Evolutionary conservation across 208 protist genomes (phyloP).

Genomic region (Angomonas ambiguus): DNA sequence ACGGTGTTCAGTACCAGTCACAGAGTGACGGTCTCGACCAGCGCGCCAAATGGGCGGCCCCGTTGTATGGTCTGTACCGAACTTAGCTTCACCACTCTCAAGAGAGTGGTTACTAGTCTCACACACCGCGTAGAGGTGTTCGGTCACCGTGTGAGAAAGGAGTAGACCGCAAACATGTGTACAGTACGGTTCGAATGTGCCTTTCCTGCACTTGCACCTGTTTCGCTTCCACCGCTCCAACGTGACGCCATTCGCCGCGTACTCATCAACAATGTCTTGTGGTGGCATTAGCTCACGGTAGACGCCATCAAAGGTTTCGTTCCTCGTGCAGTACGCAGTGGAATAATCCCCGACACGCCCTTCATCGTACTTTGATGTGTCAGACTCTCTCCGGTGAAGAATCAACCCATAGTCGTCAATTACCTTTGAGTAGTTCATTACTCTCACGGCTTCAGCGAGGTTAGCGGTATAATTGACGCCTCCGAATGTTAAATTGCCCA

Average conservation of each 20-base stretch:
- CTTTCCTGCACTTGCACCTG: not conserved
- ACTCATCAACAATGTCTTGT: not conserved
- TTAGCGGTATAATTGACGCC: not conserved
- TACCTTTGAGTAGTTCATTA: not conserved
- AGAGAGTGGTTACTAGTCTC: too few relatives aligned
- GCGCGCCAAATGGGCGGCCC: too few relatives aligned
- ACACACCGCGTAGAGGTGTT: too few relatives aligned
- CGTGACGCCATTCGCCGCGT: not conserved
- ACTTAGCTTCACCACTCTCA: too few relatives aligned
- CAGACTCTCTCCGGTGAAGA: not conserved
- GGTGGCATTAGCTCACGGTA: not conserved
- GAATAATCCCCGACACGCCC: not conserved
- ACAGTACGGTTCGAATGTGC: not conserved
- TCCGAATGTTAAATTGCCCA: slow-evolving; percentile 2
- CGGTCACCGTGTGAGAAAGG: too few relatives aligned
- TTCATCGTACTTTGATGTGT: not conserved
- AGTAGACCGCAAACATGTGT: not conserved
- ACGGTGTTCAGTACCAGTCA: too few relatives aligned
- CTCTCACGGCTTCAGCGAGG: not conserved
- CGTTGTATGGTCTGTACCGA: too few relatives aligned
- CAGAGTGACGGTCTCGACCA: too few relatives aligned
- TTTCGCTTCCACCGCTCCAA: not conserved
- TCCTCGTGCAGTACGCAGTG: not conserved
- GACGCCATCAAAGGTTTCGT: not conserved
- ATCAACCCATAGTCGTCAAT: not conserved